Base-by-base conservation (phyloP, 208 protist genomes). In the Leishmania tarentolae region DNA sequence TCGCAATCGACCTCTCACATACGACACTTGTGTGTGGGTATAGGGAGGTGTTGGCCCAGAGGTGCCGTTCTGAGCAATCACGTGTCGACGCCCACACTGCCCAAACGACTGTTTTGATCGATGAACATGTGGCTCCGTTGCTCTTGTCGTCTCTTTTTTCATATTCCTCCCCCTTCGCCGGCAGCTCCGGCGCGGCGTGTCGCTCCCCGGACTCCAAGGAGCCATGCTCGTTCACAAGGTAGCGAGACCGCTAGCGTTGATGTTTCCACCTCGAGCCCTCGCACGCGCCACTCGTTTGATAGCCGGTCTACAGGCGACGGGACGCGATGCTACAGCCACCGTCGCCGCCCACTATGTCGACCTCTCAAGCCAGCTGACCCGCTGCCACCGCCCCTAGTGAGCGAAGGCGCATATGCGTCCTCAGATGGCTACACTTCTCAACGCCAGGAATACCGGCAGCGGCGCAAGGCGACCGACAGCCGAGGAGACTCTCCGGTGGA, bases 341-440 rank as follows among this genome's bases (percentile, higher is more conserved):
- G 21, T 9, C 56, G 74, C 17, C 80, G 69, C 35, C 15, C 59
- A n/a, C 72, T 8, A 28, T 71, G 63, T 63, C 81, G 81, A 52
- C 47, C 61, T 0, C 76, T 85, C 46, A 42, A 52, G 50, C 76
- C 81, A 0, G 81, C 76, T 8, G 81, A 85, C 35, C 76, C 76
- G 28, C 71, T 85, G 35, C 81, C 81, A 31, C 76, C 81, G 24
- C 70, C 57, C 9, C 44, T 37, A 6, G 17, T 11, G 31, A 44
- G 6, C 50, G 59, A 47, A 3, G 57, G 37, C 4, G 72, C 4
- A 46, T n/a, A 72, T 44, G 61, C 24, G 9, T 52, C 63, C 37
- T 69, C 59, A 2, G 35, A 65, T 21, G 73, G 77, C 61, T 86
- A 82, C 78, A 82, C 78, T 46, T 84, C 84, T 13, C 84, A 88